Percentiles rank a stretch among this genome's conserved stretches.
phyloP scores from a whole-genome alignment of 345 rosid species.

The Stellera chamaejasme region DNA sequence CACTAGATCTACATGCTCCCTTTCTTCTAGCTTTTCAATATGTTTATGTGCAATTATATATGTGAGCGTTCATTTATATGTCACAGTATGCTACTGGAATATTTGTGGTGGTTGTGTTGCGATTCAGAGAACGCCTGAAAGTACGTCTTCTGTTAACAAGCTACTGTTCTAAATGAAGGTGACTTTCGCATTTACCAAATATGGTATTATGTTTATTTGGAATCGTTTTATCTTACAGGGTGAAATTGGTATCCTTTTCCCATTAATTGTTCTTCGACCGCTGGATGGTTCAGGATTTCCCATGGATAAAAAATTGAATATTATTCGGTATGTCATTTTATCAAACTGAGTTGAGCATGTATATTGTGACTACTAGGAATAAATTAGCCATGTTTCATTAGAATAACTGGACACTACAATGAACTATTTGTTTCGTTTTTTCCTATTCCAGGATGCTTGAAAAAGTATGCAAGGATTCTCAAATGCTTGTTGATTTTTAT shows the following conservation, averaged over 20 bases:
- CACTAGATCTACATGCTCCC: slow-evolving; percentile 11
- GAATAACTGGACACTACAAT: no score
- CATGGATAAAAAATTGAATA: slow-evolving; percentile 69
- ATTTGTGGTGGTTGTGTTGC: slow-evolving; percentile 80
- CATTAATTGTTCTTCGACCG: slow-evolving; percentile 81
- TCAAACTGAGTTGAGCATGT: slow-evolving; percentile 7
- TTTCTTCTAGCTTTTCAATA: slow-evolving; percentile 11
- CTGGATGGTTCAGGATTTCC: slow-evolving; percentile 76
- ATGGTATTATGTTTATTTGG: background rate
- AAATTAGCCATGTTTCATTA: no score
- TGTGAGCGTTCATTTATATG: slow-evolving; percentile 23
- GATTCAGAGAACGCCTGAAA: slow-evolving; percentile 93
- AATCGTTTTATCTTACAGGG: slow-evolving; percentile 44
- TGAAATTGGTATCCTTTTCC: slow-evolving; percentile 92
- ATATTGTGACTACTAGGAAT: slow-evolving; percentile 8
- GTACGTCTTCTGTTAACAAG: slow-evolving; percentile 40
- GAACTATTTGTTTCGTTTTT: no score
- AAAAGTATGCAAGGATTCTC: slow-evolving; percentile 89
- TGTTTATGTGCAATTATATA: slow-evolving; percentile 5
- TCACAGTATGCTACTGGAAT: slow-evolving; percentile 96
- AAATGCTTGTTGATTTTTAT: slow-evolving; percentile 94
- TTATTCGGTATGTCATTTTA: slow-evolving; percentile 58
- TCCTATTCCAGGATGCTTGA: slow-evolving; percentile 73
- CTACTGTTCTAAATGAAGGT: slow-evolving; percentile 1
- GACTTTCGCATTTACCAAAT: slow-evolving; percentile 2